These are phyloP conservation scores for Cenchrus fungigraminus DNA, from an alignment of 176 grass and related monocot species.

Conservation along the genomic window DNA sequence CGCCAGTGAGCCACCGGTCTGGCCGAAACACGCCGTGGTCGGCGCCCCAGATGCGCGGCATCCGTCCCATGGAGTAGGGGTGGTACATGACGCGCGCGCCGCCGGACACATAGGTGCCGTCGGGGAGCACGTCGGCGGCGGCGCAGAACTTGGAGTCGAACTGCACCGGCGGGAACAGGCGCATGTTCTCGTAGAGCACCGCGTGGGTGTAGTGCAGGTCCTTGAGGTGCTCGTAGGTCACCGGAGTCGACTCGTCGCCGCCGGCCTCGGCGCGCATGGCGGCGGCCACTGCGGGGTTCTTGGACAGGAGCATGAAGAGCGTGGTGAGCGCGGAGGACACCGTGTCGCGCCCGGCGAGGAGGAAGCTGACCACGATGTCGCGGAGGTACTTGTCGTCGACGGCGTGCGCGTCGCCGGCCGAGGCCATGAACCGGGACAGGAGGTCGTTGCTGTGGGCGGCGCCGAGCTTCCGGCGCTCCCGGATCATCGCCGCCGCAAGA, in stretches of 20 bases:
- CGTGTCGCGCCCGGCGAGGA: constrained; percentile 80
- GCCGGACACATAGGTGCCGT: constrained; percentile 56
- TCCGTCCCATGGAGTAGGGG: constrained; percentile 82
- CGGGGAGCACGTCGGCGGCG: constrained; percentile 65
- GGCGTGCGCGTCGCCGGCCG: neutral
- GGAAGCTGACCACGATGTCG: constrained; percentile 92
- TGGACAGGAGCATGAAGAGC: constrained; percentile 82
- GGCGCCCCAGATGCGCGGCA: constrained; percentile 70
- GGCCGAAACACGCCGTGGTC: constrained; percentile 57
- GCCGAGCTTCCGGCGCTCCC: constrained; percentile 53
- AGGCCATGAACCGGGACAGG: constrained; percentile 76
- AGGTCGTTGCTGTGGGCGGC: constrained; percentile 51
- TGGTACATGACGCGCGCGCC: constrained; percentile 68
- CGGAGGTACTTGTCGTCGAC: constrained; percentile 71
- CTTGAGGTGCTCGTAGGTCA: constrained; percentile 55
- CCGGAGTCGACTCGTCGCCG: neutral
- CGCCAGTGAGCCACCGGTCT: constrained; percentile 57
- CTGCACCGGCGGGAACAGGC: constrained; percentile 69
- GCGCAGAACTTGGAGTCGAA: constrained; percentile 81
- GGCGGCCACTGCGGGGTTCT: constrained; percentile 38
- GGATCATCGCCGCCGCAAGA: constrained; percentile 59
- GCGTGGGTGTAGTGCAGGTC: constrained; percentile 64
- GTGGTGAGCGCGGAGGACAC: constrained; percentile 71
- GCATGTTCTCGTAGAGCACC: constrained; percentile 71
- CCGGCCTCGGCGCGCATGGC: constrained; percentile 43